Evolutionary conservation across 371 early-diverging fungal species (phyloP).

Genomic region (Vairimorpha ceranae): DNA sequence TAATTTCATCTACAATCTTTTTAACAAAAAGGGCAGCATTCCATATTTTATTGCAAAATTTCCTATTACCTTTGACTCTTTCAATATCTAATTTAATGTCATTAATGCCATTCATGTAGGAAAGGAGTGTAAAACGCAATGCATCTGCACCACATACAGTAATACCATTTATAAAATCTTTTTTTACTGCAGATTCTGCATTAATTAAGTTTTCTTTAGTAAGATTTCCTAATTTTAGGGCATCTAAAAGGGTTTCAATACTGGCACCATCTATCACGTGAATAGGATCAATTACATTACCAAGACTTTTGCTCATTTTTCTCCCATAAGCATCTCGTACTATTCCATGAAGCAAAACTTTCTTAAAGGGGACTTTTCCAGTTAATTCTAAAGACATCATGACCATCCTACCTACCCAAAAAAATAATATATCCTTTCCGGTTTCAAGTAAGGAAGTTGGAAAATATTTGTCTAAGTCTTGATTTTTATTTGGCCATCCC

Average conservation of each 20-base stretch:
- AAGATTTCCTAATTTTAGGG: slow-evolving; percentile 75
- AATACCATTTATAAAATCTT: slow-evolving; percentile 93
- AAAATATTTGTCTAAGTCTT: slow-evolving; percentile 69
- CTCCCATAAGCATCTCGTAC: slow-evolving; percentile 97
- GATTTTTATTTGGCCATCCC: slow-evolving; percentile 76
- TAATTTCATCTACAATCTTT: neutral
- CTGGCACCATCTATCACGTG: slow-evolving; percentile 89
- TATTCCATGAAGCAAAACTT: slow-evolving; percentile 85
- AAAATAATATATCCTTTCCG: slow-evolving; percentile 97
- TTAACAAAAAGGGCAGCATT: slow-evolving; percentile 67
- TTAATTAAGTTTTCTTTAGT: slow-evolving; percentile 64
- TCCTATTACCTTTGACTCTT: slow-evolving; percentile 91
- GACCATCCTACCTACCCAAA: slow-evolving; percentile 99
- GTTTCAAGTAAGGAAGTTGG: slow-evolving; percentile 89
- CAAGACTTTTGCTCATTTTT: slow-evolving; percentile 95
- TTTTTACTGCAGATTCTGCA: slow-evolving; percentile 65
- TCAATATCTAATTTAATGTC: slow-evolving; percentile 90
- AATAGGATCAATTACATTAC: slow-evolving; percentile 97
- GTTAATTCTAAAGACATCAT: slow-evolving; percentile 91
- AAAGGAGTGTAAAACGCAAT: slow-evolving; percentile 84
- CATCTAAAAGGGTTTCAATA: slow-evolving; percentile 70
- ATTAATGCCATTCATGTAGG: slow-evolving; percentile 75
- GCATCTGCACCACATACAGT: slow-evolving; percentile 97
- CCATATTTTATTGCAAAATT: slow-evolving; percentile 99
- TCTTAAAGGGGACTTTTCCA: slow-evolving; percentile 80